Conservation (phyloP, 1,284 basidiomycete genomes). For the Rhodotorula sp. region DNA sequence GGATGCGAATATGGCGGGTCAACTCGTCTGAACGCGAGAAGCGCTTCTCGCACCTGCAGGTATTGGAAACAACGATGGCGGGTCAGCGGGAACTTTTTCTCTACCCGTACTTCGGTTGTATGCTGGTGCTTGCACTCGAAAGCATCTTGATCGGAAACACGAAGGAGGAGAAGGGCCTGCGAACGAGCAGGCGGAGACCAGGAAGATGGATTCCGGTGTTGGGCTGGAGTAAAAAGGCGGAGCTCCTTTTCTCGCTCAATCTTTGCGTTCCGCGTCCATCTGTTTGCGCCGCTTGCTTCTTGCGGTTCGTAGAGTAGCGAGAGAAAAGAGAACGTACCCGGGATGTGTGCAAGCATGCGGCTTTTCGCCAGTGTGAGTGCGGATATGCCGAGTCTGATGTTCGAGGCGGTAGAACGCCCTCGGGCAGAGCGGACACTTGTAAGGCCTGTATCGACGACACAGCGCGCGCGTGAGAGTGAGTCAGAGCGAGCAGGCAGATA, state of each 20-base stretch:
- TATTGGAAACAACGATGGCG: too few relatives aligned
- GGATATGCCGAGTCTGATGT: conserved; percentile 87
- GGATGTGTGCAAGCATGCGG: conserved; percentile 90
- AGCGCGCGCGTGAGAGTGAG: conserved; percentile 3
- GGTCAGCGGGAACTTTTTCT: neutral
- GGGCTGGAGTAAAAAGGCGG: neutral
- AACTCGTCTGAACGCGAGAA: conserved; percentile 97
- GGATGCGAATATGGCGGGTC: conserved; percentile 92
- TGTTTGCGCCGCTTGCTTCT: too few relatives aligned
- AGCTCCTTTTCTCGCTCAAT: neutral
- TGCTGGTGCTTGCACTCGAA: too few relatives aligned
- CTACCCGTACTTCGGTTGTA: neutral
- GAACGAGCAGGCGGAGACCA: neutral
- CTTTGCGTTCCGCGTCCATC: neutral
- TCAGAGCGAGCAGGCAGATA: neutral
- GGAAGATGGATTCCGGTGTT: neutral
- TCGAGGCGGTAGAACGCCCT: conserved; percentile 42
- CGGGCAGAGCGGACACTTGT: conserved; percentile 62
- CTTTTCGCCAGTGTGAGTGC: conserved; percentile 97
- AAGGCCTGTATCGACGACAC: conserved; percentile 60
- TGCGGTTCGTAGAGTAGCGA: too few relatives aligned
- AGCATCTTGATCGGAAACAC: too few relatives aligned
- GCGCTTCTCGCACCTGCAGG: conserved; percentile 81
- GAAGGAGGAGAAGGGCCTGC: neutral
- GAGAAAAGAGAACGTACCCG: conserved; percentile 48